Conservation (phyloP, 208 protist genomes). For the Trypanosoma lewisi region DNA sequence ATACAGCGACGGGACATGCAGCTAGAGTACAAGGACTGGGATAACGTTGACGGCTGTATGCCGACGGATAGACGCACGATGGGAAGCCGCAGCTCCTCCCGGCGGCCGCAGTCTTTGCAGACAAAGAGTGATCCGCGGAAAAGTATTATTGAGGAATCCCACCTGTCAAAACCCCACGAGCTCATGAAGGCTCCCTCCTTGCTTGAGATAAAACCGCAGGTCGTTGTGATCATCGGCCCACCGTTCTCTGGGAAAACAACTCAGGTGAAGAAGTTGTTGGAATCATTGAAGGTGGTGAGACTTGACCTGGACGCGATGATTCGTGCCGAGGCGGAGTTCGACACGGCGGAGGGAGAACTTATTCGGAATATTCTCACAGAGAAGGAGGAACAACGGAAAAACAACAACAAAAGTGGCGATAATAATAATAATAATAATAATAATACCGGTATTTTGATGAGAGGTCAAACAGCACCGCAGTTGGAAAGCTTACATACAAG, state of each 20-base stretch:
- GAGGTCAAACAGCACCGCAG: too few species aligned
- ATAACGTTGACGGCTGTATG: slow-evolving; percentile 18
- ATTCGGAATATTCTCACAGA: slow-evolving; percentile 57
- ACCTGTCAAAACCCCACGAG: not conserved
- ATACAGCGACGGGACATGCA: slow-evolving; percentile 31
- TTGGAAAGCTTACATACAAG: too few species aligned
- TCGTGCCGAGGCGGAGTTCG: slow-evolving; percentile 49
- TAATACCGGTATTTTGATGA: too few species aligned
- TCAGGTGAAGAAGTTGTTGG: slow-evolving; percentile 39
- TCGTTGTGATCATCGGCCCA: slow-evolving; percentile 76
- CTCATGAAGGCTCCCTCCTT: too few species aligned
- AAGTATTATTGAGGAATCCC: not conserved
- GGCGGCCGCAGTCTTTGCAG: not conserved
- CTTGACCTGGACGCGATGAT: slow-evolving; percentile 64
- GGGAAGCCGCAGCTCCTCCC: not conserved
- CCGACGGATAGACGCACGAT: not conserved
- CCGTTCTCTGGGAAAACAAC: slow-evolving; percentile 76
- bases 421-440: not conserved
- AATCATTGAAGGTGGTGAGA: slow-evolving; percentile 22
- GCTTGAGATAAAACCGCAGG: slow-evolving; percentile 15
- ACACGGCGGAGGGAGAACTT: slow-evolving; percentile 71
- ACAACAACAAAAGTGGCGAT: not conserved
- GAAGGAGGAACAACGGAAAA: not conserved
- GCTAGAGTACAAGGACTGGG: slow-evolving; percentile 19
- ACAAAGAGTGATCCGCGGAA: not conserved